Evolutionary conservation across 228 moss, liverwort and hornwort genomes (phyloP).

Genomic region (Sphagnum fallax): DNA sequence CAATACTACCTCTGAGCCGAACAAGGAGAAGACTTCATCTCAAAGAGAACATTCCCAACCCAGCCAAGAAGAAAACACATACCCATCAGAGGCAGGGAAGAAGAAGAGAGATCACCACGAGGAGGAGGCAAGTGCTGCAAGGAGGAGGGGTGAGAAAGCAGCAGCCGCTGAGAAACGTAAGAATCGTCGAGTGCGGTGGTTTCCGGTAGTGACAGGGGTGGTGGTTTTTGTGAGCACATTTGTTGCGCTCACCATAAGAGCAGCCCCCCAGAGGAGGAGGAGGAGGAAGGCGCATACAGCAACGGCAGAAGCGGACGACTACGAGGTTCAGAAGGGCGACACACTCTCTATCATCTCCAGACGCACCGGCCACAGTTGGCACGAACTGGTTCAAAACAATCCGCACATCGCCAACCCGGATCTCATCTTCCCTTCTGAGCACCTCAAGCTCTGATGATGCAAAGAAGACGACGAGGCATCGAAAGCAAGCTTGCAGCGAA

Average conservation of each 20-base stretch:
- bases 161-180: background rate
- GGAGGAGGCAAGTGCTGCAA: too few species aligned
- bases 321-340: constrained; percentile 49
- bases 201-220: constrained; percentile 34
- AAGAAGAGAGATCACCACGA: too few species aligned
- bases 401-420: constrained; percentile 40
- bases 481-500: too few species aligned
- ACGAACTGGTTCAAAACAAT: constrained; percentile 37
- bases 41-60: too few species aligned
- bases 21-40: too few species aligned
- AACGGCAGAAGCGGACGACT: constrained; percentile 1
- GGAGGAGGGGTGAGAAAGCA: too few species aligned
- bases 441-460: constrained; percentile 20
- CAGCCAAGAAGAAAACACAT: too few species aligned
- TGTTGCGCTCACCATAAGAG: constrained; percentile 18
- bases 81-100: too few species aligned
- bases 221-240: constrained; percentile 43
- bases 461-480: too few species aligned
- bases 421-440: constrained; percentile 47
- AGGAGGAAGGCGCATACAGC: too few species aligned
- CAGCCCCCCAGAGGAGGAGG: constrained; percentile 1
- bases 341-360: constrained; percentile 48
- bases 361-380: constrained; percentile 30
- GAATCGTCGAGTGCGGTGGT: constrained; percentile 17
- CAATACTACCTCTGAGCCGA: background rate